These are phyloP conservation scores for Cyclotella baltica DNA, from an alignment of 108 stramenopile species.

Conservation along the genomic window DNA sequence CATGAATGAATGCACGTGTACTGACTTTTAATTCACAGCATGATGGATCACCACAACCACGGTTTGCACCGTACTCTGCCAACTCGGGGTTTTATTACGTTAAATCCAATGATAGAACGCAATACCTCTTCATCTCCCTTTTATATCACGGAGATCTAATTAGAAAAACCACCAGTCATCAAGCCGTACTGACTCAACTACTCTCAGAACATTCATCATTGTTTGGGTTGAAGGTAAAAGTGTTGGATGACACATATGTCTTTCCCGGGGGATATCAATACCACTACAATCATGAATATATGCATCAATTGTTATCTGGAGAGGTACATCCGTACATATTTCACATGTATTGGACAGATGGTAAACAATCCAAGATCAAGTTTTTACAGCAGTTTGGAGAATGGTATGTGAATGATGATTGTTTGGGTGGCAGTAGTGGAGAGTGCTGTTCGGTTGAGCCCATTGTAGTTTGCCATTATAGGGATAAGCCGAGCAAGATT, in stretches of 20 bases:
- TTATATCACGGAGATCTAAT: conserved; percentile 52
- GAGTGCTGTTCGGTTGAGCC: conserved; percentile 61
- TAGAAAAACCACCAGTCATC: conserved; percentile 43
- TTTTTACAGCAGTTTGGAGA: conserved; percentile 66
- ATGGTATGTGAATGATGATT: conserved; percentile 72
- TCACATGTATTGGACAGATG: conserved; percentile 62
- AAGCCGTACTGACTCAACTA: conserved; percentile 50
- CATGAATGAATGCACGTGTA: neutral
- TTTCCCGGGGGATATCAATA: conserved; percentile 61
- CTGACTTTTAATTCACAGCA: conserved; percentile 19
- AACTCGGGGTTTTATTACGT: conserved; percentile 68
- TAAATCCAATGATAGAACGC: conserved; percentile 48
- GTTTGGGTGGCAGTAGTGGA: conserved; percentile 36
- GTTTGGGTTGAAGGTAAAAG: conserved; percentile 62
- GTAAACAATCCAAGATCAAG: conserved; percentile 57
- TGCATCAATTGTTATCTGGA: conserved; percentile 44
- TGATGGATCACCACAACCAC: conserved; percentile 55
- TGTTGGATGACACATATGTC: conserved; percentile 40
- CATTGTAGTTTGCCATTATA: conserved; percentile 63
- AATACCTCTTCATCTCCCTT: conserved; percentile 68
- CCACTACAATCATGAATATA: conserved; percentile 37
- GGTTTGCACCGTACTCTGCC: conserved; percentile 56
- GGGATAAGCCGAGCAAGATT: conserved; percentile 71
- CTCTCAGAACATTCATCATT: conserved; percentile 53
- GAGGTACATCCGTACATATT: conserved; percentile 37